phyloP scores from a whole-genome alignment of 148 eudicot species.

The Rhododendron simsii region DNA sequence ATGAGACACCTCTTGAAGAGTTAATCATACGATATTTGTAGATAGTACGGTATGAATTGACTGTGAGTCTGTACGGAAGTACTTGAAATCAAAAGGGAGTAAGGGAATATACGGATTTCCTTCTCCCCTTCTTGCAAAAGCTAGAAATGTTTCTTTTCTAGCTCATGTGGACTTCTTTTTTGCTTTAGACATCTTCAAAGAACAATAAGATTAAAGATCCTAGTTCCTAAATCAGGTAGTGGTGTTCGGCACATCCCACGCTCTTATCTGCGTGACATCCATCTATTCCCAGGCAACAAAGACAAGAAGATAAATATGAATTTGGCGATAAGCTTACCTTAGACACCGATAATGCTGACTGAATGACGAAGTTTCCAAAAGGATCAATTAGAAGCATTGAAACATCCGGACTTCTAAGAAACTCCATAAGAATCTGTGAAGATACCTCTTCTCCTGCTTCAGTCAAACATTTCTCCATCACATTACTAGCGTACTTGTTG shows the following conservation, averaged over 20 bases:
- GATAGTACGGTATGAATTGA: background rate
- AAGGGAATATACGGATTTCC: background rate
- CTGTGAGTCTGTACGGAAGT: background rate
- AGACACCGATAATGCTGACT: slow-evolving; percentile 35
- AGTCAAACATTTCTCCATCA: slow-evolving; percentile 45
- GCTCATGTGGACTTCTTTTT: background rate
- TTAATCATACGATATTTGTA: background rate
- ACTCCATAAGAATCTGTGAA: slow-evolving; percentile 28
- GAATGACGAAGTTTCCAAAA: slow-evolving; percentile 53
- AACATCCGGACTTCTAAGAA: slow-evolving; percentile 25
- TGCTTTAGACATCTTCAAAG: background rate
- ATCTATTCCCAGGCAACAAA: background rate
- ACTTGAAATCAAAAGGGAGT: background rate
- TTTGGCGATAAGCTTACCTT: slow-evolving; percentile 25
- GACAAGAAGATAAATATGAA: background rate
- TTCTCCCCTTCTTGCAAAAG: background rate
- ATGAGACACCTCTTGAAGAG: background rate
- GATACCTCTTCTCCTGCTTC: slow-evolving; percentile 28
- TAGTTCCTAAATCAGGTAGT: background rate
- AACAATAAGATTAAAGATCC: background rate
- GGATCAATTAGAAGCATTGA: slow-evolving; percentile 40
- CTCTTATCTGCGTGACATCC: background rate
- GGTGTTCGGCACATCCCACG: background rate
- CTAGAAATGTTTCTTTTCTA: no score
- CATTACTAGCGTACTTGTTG: slow-evolving; percentile 57